Evolutionary conservation across 352 stramenopile species (phyloP).

Genomic region (Chrysophaeum taylorii): DNA sequence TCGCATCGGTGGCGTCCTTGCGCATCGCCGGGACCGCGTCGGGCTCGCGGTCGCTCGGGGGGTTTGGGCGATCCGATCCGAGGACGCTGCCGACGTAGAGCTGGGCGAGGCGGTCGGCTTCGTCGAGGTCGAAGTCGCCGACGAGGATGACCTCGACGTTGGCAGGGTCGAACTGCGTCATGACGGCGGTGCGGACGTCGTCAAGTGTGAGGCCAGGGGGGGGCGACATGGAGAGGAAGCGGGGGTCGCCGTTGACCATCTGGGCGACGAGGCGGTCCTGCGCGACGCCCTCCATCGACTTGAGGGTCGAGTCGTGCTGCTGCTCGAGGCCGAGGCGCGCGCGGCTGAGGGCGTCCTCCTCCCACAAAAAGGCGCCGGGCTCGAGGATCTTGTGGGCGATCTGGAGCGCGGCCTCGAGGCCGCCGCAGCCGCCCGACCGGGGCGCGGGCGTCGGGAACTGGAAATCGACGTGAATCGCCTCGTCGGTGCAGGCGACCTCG

Average conservation of each 20-base stretch:
- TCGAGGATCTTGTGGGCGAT: constrained; percentile 61
- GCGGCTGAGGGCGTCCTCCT: constrained; percentile 62
- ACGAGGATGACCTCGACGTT: constrained; percentile 61
- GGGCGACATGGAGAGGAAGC: constrained; percentile 29
- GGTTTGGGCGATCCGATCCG: too few relatives aligned
- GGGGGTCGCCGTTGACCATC: constrained; percentile 23
- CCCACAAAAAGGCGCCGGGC: constrained; percentile 59
- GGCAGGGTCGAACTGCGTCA: constrained; percentile 48
- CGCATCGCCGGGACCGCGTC: constrained; percentile 20
- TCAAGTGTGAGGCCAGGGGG: constrained; percentile 49
- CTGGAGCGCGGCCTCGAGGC: constrained; percentile 62
- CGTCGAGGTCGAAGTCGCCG: constrained; percentile 61
- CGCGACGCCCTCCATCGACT: constrained; percentile 30
- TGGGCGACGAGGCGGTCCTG: constrained; percentile 30
- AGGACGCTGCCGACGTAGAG: constrained; percentile 67
- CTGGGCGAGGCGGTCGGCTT: constrained; percentile 58
- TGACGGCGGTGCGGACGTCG: constrained; percentile 58
- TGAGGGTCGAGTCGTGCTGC: constrained; percentile 29
- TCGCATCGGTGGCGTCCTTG: constrained; percentile 24
- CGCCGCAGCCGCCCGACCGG: constrained; percentile 51
- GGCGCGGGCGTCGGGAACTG: constrained; percentile 67
- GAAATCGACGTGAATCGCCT: constrained; percentile 67
- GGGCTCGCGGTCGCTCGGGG: constrained; percentile 28
- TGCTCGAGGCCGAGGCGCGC: constrained; percentile 23
- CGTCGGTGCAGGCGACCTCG: constrained; percentile 66